These are phyloP conservation scores for Epichloe uncinata DNA, from an alignment of 2,329 filamentous ascomycete genomes.

Conservation along the genomic window DNA sequence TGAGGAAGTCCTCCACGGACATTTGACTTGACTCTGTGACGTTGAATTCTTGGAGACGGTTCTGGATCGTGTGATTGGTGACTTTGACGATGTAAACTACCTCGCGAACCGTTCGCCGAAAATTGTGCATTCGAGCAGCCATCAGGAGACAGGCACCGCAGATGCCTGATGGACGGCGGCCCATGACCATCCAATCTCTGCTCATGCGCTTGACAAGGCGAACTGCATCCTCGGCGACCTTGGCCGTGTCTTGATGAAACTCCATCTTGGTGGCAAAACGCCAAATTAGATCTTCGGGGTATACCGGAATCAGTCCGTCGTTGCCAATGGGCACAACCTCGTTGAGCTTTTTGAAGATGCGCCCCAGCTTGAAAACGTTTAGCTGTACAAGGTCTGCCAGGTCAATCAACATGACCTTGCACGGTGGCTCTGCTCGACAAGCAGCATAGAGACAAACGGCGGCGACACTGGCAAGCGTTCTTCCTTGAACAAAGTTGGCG, in stretches of 20 bases:
- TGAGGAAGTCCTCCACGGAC: constrained; percentile 76
- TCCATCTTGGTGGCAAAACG: constrained; percentile 87
- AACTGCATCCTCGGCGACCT: constrained; percentile 78
- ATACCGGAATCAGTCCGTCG: constrained; percentile 51
- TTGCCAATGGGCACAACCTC: constrained; percentile 59
- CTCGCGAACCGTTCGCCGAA: constrained; percentile 79
- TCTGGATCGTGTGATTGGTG: constrained; percentile 82
- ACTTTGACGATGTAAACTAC: constrained; percentile 98
- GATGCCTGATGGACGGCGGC: constrained; percentile 82
- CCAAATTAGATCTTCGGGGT: constrained; percentile 81
- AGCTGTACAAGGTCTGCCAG: constrained; percentile 71
- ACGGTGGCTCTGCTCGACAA: constrained; percentile 64
- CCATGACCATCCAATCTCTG: constrained; percentile 92
- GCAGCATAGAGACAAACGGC: constrained; percentile 87
- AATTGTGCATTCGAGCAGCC: constrained; percentile 96
- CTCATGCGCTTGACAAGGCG: constrained; percentile 87
- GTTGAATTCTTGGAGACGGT: constrained; percentile 84
- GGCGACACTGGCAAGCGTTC: constrained; percentile 70
- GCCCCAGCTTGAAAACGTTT: constrained; percentile 86
- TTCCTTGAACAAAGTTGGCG: constrained; percentile 73
- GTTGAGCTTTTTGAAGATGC: constrained; percentile 74
- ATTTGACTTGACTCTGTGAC: constrained; percentile 71
- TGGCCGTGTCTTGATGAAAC: constrained; percentile 68
- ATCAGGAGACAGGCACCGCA: constrained; percentile 91
- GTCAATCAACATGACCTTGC: constrained; percentile 88